These are phyloP conservation scores for Bipolaris oryzae DNA, from an alignment of 2,329 filamentous ascomycete genomes.

Conservation along the genomic window DNA sequence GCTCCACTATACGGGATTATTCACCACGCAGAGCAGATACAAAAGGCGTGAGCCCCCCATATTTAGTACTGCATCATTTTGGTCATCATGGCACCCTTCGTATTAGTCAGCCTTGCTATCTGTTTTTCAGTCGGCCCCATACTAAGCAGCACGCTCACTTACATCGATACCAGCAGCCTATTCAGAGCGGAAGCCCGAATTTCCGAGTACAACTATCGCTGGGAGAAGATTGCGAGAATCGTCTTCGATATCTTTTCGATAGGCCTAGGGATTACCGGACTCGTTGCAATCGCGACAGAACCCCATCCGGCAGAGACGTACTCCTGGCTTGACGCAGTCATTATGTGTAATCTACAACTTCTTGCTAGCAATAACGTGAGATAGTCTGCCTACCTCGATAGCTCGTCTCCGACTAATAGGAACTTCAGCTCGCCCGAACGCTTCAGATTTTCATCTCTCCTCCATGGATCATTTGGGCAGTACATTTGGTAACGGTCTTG, in stretches of 20 bases:
- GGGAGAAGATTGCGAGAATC: constrained; percentile 6
- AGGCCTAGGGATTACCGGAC: constrained; percentile 1
- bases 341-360: constrained; percentile 15
- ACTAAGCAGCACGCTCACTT: constrained; percentile 7
- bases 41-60: constrained; percentile 12
- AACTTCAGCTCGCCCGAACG: constrained; percentile 4
- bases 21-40: not conserved
- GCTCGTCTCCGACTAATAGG: not conserved
- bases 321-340: constrained; percentile 10
- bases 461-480: constrained; percentile 4
- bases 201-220: constrained; percentile 5
- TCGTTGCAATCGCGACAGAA: constrained; percentile 10
- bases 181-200: not conserved
- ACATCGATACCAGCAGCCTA: constrained; percentile 8
- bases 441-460: constrained; percentile 10
- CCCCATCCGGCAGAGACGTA: constrained; percentile 7
- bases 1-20: not conserved
- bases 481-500: constrained; percentile 2
- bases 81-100: constrained; percentile 5
- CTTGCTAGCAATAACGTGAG: constrained; percentile 8
- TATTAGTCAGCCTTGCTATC: constrained; percentile 9
- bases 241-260: not conserved
- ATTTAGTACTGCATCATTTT: constrained; percentile 6
- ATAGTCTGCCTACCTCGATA: not conserved
- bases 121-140: constrained; percentile 8